A percentile compares a stretch with the other conserved stretches of the same genome.
phyloP scores from a whole-genome alignment of 2,329 filamentous ascomycete species.

The Dactylellina parvicollis region DNA sequence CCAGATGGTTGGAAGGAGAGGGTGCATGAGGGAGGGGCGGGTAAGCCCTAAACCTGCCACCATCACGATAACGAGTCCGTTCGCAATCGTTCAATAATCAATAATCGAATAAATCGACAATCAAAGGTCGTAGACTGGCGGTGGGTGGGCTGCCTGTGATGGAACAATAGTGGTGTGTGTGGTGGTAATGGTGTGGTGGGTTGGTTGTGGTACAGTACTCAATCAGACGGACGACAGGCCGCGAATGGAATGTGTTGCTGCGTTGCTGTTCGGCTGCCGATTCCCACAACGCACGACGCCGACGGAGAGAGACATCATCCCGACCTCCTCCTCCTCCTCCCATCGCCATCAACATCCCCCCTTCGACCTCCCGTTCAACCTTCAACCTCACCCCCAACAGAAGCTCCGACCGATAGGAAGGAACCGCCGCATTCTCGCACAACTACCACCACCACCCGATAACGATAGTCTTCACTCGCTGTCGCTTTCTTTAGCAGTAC shows the following conservation, averaged over 20 bases:
- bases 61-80: too few relatives aligned
- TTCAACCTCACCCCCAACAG: too few relatives aligned
- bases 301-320: neutral
- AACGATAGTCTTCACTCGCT: neutral
- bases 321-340: conserved; percentile 14
- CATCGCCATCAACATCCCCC: conserved; percentile 6
- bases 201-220: neutral
- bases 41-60: conserved; percentile 52
- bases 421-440: neutral
- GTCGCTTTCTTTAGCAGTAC: conserved; percentile 25
- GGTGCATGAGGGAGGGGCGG: conserved; percentile 31
- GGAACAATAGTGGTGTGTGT: too few relatives aligned
- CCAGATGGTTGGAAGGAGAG: conserved; percentile 2
- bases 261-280: conserved; percentile 22
- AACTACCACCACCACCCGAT: neutral
- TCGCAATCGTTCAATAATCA: neutral
- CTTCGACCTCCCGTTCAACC: neutral
- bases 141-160: neutral
- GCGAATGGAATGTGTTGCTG: conserved; percentile 26
- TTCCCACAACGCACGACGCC: conserved; percentile 11
- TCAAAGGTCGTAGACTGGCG: neutral
- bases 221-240: neutral
- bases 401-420: neutral
- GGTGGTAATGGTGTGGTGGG: neutral
- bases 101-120: neutral